Percentiles rank a stretch among this genome's conserved stretches.
These are phyloP conservation scores for Xylaria sp. DNA, from an alignment of 2,329 filamentous ascomycete genomes.

Conservation along the genomic window DNA sequence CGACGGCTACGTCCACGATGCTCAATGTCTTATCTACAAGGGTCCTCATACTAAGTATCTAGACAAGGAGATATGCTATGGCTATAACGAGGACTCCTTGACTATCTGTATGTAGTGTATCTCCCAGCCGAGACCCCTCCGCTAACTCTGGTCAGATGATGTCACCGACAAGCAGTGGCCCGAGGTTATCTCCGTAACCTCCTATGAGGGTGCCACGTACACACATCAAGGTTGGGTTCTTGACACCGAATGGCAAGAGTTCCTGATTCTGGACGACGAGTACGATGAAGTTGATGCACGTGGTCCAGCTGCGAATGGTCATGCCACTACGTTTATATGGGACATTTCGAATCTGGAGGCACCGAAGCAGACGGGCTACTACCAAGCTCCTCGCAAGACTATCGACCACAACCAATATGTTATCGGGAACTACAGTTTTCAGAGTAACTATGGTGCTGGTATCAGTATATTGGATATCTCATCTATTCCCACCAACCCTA, in stretches of 20 bases:
- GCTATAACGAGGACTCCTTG: conserved; percentile 58
- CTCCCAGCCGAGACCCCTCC: not conserved
- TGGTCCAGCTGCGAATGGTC: conserved; percentile 42
- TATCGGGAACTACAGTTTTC: conserved; percentile 45
- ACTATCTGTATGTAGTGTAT: conserved; percentile 49
- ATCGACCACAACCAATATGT: conserved; percentile 53
- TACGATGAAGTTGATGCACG: conserved; percentile 52
- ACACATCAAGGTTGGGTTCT: conserved; percentile 61
- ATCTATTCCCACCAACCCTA: conserved; percentile 40
- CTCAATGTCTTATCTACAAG: conserved; percentile 62
- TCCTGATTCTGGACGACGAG: conserved; percentile 54
- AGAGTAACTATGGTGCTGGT: conserved; percentile 52
- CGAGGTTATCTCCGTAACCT: conserved; percentile 54
- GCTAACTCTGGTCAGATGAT: conserved; percentile 30
- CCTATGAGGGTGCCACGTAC: conserved; percentile 59
- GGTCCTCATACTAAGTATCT: conserved; percentile 54
- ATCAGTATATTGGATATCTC: conserved; percentile 44
- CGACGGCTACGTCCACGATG: conserved; percentile 68
- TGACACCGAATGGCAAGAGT: conserved; percentile 44
- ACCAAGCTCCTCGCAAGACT: conserved; percentile 36
- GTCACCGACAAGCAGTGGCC: conserved; percentile 51
- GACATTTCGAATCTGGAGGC: conserved; percentile 48
- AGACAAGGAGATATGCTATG: conserved; percentile 59
- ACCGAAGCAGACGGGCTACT: conserved; percentile 49
- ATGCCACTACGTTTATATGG: conserved; percentile 54